Evolutionary conservation across 1,284 basidiomycete genomes (phyloP), one percentile per base, ranked within the genome.

Genomic region (Neolentinus lepideus): DNA sequence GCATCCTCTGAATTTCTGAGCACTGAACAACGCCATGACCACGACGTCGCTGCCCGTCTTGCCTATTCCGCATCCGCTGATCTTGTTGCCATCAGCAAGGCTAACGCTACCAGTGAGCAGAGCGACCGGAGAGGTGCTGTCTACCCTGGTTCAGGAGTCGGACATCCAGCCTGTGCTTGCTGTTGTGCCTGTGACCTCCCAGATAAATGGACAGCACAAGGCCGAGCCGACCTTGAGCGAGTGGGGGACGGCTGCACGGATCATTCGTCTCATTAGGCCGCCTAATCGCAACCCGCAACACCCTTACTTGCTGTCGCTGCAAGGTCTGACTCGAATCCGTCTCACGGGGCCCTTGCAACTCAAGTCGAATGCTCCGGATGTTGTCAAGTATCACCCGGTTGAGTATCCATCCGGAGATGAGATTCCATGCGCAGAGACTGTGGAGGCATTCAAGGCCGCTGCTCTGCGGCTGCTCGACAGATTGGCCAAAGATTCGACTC

Each of bases 61-160:
- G 50, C 74, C 78, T 1, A 78, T 90, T 36, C 77, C 80, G 0
- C 73, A 84, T 60, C 88, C 88, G 0, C 70, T 79, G 52, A 69
- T 90, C 56, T 78, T 90, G 22, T 75, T 90, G 11, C 88, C 88
- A 0, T 80, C 80, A 2, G 80, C 84, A 0, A 71, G 84, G 4
- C 69, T 86, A 52, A 83, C 85, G 0, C 66, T 89, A 54, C 81
- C 84, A 1, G 74, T 90, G 21, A 72, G 78, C 26, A 75, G 71
- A 22, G 61, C 73, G 10, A 73, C 81, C 46, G 88, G 83, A 26
- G 81, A 85, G 60, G 78, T 74, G 14, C 67, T 90, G 2, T 71
- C 86, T 29, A 66, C 76, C 0, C 75, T 86, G 59, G 77, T 87
- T 53, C 81, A 85, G 51, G 76, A 81, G 46, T 78, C 82, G 2